Evolutionary conservation across 441 rosid species (phyloP), one percentile per base, ranked within the genome.

Genomic region (Corymbia calophylla): DNA sequence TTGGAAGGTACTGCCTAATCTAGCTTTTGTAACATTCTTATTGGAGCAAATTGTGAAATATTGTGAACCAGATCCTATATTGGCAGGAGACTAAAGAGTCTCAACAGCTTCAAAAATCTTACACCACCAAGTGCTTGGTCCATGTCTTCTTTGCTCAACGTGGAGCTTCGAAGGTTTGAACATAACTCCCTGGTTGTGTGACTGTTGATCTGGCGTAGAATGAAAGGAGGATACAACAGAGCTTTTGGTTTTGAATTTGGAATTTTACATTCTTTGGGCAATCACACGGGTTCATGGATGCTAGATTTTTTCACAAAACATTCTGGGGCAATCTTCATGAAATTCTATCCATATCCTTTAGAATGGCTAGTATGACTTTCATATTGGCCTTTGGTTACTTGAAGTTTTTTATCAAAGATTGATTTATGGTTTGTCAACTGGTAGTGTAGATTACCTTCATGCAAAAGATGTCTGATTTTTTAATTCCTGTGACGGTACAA

Each of bases 1-100:
- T 17, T 87, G 51, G 87, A 91, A 90, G 92, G 92, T 91, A 88
- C 54, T 39, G 39, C 82, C 82, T 73, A 73, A 32, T 89, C 48
- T 62, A 7, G 39, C 35, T 53, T 66, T 68, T 49, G 47, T 73
- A 21, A 29, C 82, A 49, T 73, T 73, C 82, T 55, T 44, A 39
- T 53, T 53, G 84, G n/a, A 25, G 54, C 25, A 25, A 32, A 87
- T 68, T 73, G 55, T 86, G 14, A 81, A 53, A 44, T n/a, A 18
- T 70, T 53, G 47, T 88, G 44, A 32, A 35, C 86, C 68, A 35
- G 62, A 12, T 60, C 51, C 49, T 73, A 39, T 73, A 73, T 80
- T 85, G 32, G 89, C 89, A 92, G 90, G 92, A 92, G 91, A 88
- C 91, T n/a, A 60, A 88, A 86, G 91, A 89, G 53, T 54, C 89